phyloP scores from a whole-genome alignment of 1,139 yeast genomes.

The Geotrichum reessii region DNA sequence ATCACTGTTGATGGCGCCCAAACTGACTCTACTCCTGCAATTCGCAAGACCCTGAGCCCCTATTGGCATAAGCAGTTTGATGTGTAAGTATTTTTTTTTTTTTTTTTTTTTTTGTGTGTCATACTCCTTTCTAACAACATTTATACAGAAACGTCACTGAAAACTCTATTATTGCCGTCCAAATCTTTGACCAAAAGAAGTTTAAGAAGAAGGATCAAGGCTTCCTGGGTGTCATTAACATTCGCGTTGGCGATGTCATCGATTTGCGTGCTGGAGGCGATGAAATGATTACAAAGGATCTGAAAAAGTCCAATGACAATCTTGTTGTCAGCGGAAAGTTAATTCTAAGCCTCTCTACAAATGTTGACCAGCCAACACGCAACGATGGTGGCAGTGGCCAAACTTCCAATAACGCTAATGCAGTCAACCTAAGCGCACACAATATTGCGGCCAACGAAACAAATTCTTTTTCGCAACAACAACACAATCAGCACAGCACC shows the following conservation, averaged over 20 bases:
- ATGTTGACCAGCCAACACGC: conserved; percentile 14
- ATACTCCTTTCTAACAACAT: conserved; percentile 1
- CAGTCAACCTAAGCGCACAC: conserved; percentile 18
- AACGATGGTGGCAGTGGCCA: conserved; percentile 20
- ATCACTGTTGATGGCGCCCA: conserved; percentile 95
- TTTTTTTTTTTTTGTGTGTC: conserved; percentile 22
- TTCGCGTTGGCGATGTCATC: conserved; percentile 82
- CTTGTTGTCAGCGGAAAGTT: conserved; percentile 88
- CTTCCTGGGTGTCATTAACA: conserved; percentile 92
- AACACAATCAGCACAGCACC: conserved; percentile 20
- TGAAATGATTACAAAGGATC: conserved; percentile 88
- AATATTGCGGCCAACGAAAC: conserved; percentile 22
- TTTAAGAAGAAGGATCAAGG: conserved; percentile 98
- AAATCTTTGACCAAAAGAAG: conserved; percentile 93
- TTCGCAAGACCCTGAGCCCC: conserved; percentile 90
- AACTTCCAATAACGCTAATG: conserved; percentile 13
- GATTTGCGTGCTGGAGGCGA: conserved; percentile 56
- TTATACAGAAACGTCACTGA: conserved; percentile 56
- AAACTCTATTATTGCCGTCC: conserved; percentile 82
- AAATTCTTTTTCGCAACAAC: conserved; percentile 26
- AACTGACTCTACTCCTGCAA: conserved; percentile 90
- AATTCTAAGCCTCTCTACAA: conserved; percentile 48
- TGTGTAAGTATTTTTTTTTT: conserved; percentile 32
- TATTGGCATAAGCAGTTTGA: conserved; percentile 94
- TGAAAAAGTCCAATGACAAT: conserved; percentile 86